Percentiles rank a stretch among this genome's conserved stretches.
These are phyloP conservation scores for Colletotrichum falcatum DNA, from an alignment of 2,329 filamentous ascomycete genomes.

Conservation along the genomic window DNA sequence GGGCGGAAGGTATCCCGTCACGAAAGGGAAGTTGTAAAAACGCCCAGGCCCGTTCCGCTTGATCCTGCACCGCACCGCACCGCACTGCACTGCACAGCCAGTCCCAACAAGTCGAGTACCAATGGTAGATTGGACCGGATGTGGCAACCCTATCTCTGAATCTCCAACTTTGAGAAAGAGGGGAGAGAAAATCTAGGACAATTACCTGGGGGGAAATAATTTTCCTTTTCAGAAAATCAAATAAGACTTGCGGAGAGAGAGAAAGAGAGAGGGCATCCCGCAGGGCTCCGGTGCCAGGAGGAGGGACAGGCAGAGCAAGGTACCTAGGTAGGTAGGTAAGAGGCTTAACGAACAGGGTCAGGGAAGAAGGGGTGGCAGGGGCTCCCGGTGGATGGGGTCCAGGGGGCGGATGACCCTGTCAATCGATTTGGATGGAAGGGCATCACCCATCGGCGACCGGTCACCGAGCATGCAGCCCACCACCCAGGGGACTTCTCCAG, in stretches of 20 bases:
- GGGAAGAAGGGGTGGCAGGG: neutral
- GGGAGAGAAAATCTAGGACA: neutral
- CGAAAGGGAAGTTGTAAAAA: constrained; percentile 1
- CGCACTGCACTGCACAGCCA: neutral
- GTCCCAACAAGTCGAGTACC: neutral
- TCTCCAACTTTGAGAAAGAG: neutral
- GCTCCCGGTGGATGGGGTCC: neutral
- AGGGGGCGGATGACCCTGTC: constrained; percentile 2
- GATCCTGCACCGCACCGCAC: neutral
- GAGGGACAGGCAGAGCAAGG: constrained; percentile 2
- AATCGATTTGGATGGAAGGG: constrained; percentile 6
- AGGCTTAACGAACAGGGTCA: constrained; percentile 8
- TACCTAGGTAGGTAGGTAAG: no score
- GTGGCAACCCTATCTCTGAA: neutral
- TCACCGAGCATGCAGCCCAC: constrained; percentile 38
- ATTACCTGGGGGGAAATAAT: constrained; percentile 1
- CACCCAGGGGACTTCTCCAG: constrained; percentile 28
- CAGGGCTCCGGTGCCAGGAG: constrained; percentile 29
- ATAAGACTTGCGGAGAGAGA: neutral
- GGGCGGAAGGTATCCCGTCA: neutral
- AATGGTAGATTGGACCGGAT: neutral
- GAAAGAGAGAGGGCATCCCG: constrained; percentile 6
- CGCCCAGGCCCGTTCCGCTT: constrained; percentile 7
- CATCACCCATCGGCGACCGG: constrained; percentile 32
- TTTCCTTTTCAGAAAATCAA: neutral